phyloP scores from a whole-genome alignment of 2,329 filamentous ascomycete genomes.

The Aspergillus viridinutans region DNA sequence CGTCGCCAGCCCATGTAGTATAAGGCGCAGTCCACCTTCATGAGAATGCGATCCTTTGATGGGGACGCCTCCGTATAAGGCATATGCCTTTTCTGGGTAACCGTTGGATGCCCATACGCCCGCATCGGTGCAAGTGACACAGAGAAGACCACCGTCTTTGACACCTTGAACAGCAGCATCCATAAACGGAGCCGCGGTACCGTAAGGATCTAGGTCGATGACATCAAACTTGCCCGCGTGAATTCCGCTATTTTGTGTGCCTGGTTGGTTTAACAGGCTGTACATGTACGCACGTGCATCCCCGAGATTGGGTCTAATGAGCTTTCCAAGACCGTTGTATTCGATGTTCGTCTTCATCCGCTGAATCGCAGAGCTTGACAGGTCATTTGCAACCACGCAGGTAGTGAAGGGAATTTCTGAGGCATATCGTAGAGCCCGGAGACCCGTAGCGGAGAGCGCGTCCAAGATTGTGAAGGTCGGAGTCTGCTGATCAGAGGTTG shows the following conservation, averaged over 20 bases:
- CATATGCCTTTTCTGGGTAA: constrained; percentile 89
- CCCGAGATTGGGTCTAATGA: constrained; percentile 68
- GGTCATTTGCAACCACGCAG: constrained; percentile 81
- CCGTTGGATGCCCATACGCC: constrained; percentile 91
- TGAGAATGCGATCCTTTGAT: constrained; percentile 82
- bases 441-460: constrained; percentile 86
- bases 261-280: constrained; percentile 50
- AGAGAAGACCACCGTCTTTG: constrained; percentile 82
- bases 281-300: constrained; percentile 95
- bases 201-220: constrained; percentile 94
- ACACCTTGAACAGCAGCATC: constrained; percentile 86
- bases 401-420: constrained; percentile 84
- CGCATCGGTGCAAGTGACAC: constrained; percentile 94
- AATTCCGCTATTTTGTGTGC: constrained; percentile 34
- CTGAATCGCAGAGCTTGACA: constrained; percentile 70
- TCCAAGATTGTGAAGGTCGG: constrained; percentile 78
- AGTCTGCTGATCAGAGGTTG: constrained; percentile 28
- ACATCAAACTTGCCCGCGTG: constrained; percentile 70
- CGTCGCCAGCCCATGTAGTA: constrained; percentile 75
- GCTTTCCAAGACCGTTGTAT: constrained; percentile 71
- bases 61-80: constrained; percentile 87
- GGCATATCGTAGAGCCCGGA: constrained; percentile 86
- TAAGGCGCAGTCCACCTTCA: constrained; percentile 81
- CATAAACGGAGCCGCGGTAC: constrained; percentile 86
- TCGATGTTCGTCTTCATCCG: constrained; percentile 80